Base-by-base conservation (phyloP, 2,329 filamentous ascomycete species). In the Fusarium subtropicale region DNA sequence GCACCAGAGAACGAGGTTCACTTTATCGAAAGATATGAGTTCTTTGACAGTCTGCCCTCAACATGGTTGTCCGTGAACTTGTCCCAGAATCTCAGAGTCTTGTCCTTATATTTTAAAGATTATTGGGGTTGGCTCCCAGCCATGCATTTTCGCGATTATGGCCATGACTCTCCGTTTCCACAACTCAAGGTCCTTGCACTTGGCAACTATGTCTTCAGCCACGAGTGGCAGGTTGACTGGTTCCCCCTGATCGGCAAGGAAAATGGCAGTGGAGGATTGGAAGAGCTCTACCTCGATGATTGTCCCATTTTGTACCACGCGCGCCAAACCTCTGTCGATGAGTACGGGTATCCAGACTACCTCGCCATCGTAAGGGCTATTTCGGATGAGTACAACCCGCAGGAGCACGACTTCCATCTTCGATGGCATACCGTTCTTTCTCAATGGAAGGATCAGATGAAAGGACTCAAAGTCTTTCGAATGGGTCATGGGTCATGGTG, bases 161-260 rank as follows among this genome's bases (percentile, higher is more conserved):
- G 56, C 58, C 20, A 30, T 0, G 48, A 42, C 2, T 15, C 31
- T 0, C 64, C 64, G 1, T 81, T 85, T 31, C 81, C 81, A 1
- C 71, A 76, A 1, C 78, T 85, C 7, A 76, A 77, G 33, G 75
- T 78, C 0, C 75, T 86, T 1, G 73, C 77, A 0, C 66, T 86
- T 0, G 81, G 81, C 1, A 79, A 79, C 2, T 82, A 79, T 22
- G 75, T 78, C 5, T 83, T 86, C 48, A 76, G 77, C 7, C 77
- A 84, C 34, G 78, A 84, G 22, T 81, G 79, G 76, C 83, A 86
- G 55, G 69, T 84, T 1, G 79, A 81, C 12, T 86, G 83, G 83
- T 79, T 86, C 6, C 60, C 81, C 0, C 77, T 77, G 0, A 75
- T 85, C 5, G 75, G 70, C 7, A 55, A 33, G 4, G 18, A 67